Percentiles rank a stretch among this genome's conserved stretches.
Evolutionary conservation across 306 rosid species (phyloP).

Genomic region (Cicer yamashitae): DNA sequence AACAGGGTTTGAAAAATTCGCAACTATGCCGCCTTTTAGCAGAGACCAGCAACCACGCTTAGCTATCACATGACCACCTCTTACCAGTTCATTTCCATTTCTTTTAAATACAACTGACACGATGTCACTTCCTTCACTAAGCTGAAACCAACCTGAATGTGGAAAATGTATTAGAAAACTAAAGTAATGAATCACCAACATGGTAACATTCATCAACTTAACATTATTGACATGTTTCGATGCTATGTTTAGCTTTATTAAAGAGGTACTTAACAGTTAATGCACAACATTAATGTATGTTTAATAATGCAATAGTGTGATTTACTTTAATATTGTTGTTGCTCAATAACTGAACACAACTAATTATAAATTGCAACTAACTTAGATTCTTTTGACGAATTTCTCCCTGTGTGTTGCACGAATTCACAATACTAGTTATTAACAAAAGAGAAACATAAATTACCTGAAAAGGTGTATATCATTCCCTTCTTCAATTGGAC

Average conservation of each 20-base stretch:
- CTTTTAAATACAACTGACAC: conserved; percentile 59
- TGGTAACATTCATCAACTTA: conserved; percentile 1
- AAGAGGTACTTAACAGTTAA: too few relatives aligned
- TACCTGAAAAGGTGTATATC: conserved; percentile 68
- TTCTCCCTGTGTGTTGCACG: too few relatives aligned
- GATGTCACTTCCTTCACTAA: conserved; percentile 67
- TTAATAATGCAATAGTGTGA: too few relatives aligned
- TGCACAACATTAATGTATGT: too few relatives aligned
- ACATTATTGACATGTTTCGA: too few relatives aligned
- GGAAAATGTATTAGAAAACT: conserved; percentile 8
- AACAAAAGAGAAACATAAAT: conserved; percentile 13
- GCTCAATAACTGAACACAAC: too few relatives aligned
- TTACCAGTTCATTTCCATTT: conserved; percentile 42
- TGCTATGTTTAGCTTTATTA: too few relatives aligned
- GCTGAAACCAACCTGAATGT: conserved; percentile 71
- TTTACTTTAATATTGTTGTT: too few relatives aligned
- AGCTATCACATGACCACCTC: conserved; percentile 60
- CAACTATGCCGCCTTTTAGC: conserved; percentile 75
- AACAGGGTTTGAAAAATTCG: conserved; percentile 58
- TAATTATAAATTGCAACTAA: too few relatives aligned
- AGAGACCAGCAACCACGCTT: conserved; percentile 73
- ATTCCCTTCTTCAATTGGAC: conserved; percentile 62
- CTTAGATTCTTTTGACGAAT: too few relatives aligned
- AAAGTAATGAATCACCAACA: background rate
- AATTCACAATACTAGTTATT: background rate